Evolutionary conservation across 2,329 filamentous ascomycete genomes (phyloP).

Genomic region (Emmonsia crescens): DNA sequence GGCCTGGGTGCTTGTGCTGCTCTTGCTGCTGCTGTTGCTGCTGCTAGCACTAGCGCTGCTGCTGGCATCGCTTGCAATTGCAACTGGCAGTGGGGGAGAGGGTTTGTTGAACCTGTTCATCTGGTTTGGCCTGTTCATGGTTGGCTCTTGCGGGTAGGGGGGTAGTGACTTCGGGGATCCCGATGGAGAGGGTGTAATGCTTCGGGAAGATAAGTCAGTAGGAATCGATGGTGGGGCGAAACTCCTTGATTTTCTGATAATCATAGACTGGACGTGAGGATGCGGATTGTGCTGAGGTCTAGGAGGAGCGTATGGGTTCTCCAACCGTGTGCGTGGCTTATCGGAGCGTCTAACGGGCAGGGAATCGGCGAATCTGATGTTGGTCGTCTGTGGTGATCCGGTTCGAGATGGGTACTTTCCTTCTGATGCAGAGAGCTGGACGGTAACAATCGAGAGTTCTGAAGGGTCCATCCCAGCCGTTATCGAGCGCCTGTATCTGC

Average conservation of each 20-base stretch:
- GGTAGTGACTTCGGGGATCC: background rate
- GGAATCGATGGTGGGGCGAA: background rate
- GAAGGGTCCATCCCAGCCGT: background rate
- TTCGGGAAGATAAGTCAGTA: background rate
- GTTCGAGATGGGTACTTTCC: background rate
- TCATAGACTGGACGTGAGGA: conserved; percentile 1
- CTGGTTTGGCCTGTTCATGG: background rate
- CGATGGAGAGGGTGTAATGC: background rate
- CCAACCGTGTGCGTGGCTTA: background rate
- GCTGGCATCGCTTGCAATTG: background rate
- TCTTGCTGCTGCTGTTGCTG: background rate
- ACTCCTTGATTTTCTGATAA: background rate
- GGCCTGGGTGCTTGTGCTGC: background rate
- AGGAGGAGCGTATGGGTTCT: background rate
- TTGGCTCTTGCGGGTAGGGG: background rate
- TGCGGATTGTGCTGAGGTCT: background rate
- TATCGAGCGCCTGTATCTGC: background rate
- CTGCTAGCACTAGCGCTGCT: background rate
- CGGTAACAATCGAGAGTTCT: background rate
- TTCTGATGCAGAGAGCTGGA: background rate
- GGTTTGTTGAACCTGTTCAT: background rate
- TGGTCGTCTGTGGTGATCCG: background rate
- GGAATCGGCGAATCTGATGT: conserved; percentile 1
- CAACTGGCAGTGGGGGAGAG: background rate
- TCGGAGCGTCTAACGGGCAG: background rate